Conservation (phyloP, 495 filamentous ascomycete genomes). For the Acidomyces sp. region DNA sequence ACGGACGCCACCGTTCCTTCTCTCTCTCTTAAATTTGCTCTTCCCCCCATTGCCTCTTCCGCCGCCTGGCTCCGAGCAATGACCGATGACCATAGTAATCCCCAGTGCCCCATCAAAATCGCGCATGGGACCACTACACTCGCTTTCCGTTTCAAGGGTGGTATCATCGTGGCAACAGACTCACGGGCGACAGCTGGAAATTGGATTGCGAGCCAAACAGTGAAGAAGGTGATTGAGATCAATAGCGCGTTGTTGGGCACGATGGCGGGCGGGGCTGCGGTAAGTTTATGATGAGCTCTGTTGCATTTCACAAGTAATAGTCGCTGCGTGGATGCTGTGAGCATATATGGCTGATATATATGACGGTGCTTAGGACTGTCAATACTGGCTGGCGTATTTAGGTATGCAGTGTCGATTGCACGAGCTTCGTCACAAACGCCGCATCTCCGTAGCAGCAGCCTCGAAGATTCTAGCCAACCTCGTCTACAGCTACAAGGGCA, state of each 20-base stretch:
- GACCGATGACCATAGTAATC: conserved; percentile 94
- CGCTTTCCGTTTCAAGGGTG: conserved; percentile 91
- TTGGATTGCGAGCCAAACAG: conserved; percentile 98
- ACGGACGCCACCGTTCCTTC: conserved; percentile 51
- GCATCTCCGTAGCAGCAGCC: conserved; percentile 91
- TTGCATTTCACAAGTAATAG: too few species aligned
- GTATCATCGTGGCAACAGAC: conserved; percentile 96
- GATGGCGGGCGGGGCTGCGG: conserved; percentile 95
- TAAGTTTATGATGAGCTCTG: conserved; percentile 31
- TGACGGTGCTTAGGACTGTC: conserved; percentile 79
- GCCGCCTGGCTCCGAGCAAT: conserved; percentile 89
- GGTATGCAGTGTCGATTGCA: conserved; percentile 98
- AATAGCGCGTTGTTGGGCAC: conserved; percentile 84
- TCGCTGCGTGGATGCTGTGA: too few species aligned
- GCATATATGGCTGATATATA: too few species aligned
- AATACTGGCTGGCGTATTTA: conserved; percentile 98
- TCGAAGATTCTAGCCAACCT: conserved; percentile 98
- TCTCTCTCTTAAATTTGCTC: conserved; percentile 75
- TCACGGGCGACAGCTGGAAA: conserved; percentile 90
- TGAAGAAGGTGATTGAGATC: conserved; percentile 98
- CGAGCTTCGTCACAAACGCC: conserved; percentile 96
- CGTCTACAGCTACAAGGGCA: conserved; percentile 95
- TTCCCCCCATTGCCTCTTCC: conserved; percentile 76
- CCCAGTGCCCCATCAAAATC: conserved; percentile 94
- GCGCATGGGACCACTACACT: conserved; percentile 98